Percentiles rank a stretch among this genome's conserved stretches.
Evolutionary conservation across 208 protist genomes (phyloP).

Genomic region (Leishmania martiniquensis): DNA sequence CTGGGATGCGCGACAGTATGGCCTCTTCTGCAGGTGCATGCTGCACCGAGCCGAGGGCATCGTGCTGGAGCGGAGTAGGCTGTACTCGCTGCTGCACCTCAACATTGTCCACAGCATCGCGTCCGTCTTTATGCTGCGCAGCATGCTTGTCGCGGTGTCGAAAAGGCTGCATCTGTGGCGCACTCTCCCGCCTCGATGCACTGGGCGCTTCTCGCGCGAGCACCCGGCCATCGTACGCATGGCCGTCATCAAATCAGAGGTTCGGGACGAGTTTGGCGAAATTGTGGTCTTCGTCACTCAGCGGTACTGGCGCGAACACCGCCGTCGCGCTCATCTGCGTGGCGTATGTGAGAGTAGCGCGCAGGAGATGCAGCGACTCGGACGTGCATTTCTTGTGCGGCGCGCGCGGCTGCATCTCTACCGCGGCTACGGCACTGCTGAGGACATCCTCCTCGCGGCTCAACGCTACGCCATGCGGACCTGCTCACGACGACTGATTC

Average conservation of each 20-base stretch:
- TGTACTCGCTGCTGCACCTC: constrained; percentile 51
- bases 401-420: constrained; percentile 21
- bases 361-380: constrained; percentile 48
- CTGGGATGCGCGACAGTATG: constrained; percentile 50
- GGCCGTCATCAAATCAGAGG: constrained; percentile 29
- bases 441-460: constrained; percentile 26
- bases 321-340: constrained; percentile 27
- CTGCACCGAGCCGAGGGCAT: constrained; percentile 55
- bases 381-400: constrained; percentile 44
- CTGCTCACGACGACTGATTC: constrained; percentile 42
- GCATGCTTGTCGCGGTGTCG: constrained; percentile 51
- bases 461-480: constrained; percentile 33
- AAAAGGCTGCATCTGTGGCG: constrained; percentile 34
- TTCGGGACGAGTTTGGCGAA: constrained; percentile 34
- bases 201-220: constrained; percentile 43
- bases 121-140: constrained; percentile 48
- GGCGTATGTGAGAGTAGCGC: constrained; percentile 49
- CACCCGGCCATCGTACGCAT: constrained; percentile 50
- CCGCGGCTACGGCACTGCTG: constrained; percentile 16
- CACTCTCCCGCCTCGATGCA: constrained; percentile 44
- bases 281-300: constrained; percentile 54
- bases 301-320: constrained; percentile 51
- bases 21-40: constrained; percentile 53
- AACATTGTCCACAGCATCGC: constrained; percentile 57
- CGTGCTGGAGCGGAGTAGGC: constrained; percentile 36